Evolutionary conservation across 1,284 basidiomycete genomes (phyloP), one percentile per base, ranked within the genome.

Genomic region (Dichomitus squalens): DNA sequence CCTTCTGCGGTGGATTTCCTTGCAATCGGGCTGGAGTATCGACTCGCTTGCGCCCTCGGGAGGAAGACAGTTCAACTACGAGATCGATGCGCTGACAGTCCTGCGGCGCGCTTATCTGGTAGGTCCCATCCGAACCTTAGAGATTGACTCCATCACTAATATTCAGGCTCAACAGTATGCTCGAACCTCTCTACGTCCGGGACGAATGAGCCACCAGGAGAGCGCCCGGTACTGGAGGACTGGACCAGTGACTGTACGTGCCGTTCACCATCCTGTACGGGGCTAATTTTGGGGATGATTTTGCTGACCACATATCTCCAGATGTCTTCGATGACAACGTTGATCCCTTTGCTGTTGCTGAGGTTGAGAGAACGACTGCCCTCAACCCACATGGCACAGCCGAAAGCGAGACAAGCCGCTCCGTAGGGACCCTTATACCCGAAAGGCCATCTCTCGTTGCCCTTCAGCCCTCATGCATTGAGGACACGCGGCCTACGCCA

Each of bases 191-290:
- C 49, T 6, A 18, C 5, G 12, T 7, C 38, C 7, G 38, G 18
- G 21, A 34, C 39, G 36, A 4, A 36, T 16, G 38, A 50, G 16
- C 7, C 18, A 20, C 14, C 7, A 11, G 23, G 5, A 8, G 49
- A 25, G 21, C 34, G 20, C 35, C 16, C 27, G 16, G 36, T 20
- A 25, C 4, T 39, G 27, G 49, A 50, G 33, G 49, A 50, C 25
- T 50, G 49, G 49, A 36, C 49, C 4, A 38, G 18, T n/a, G 49
- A 50, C 31, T 50, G 49, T 50, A 16, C 4, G 49, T 21, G n/a
- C 7, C 16, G 8, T 31, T 20, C 5, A 39, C 23, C 20, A 2
- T 3, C 3, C 14, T 2, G n/a, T 9, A 9, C 25, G 8, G 25
- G 18, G 4, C 14, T 18, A 11, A n/a, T 40, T n/a, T n/a, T n/a